Percentiles rank a stretch among this genome's conserved stretches.
Conservation (phyloP, 1,284 basidiomycete species). For the Psilocybe mexicana region DNA sequence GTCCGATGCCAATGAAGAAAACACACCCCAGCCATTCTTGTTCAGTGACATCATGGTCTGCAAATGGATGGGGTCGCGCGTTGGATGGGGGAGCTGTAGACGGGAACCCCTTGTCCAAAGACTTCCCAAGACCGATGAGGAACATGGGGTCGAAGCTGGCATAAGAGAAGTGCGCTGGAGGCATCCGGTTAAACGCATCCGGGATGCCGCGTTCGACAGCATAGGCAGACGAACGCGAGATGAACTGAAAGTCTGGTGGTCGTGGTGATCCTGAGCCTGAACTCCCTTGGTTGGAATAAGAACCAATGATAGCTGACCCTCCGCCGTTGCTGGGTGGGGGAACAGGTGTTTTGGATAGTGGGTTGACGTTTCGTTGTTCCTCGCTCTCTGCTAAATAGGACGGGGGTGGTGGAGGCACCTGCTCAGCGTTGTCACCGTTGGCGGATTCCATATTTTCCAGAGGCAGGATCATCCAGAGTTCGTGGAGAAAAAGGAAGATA, state of each 20-base stretch:
- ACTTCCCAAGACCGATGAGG: slow-evolving; percentile 28
- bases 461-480: neutral
- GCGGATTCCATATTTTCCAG: neutral
- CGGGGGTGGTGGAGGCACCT: neutral
- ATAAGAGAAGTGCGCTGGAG: slow-evolving; percentile 22
- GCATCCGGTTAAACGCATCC: slow-evolving; percentile 27
- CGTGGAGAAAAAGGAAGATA: neutral
- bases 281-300: neutral
- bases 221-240: neutral
- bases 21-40: slow-evolving; percentile 40
- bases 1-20: neutral
- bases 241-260: neutral
- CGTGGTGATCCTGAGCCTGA: neutral
- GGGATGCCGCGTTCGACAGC: neutral
- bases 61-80: slow-evolving; percentile 39
- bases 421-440: neutral
- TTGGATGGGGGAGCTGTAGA: slow-evolving; percentile 29
- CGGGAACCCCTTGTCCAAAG: slow-evolving; percentile 35
- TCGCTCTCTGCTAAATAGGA: neutral
- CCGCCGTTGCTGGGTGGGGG: neutral
- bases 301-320: neutral
- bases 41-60: slow-evolving; percentile 39
- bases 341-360: neutral
- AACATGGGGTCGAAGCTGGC: slow-evolving; percentile 33
- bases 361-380: neutral